A percentile compares a stretch with the other conserved stretches of the same genome.
phyloP scores from a whole-genome alignment of 2,329 filamentous ascomycete species.

The Mycosphaerella arachidis region DNA sequence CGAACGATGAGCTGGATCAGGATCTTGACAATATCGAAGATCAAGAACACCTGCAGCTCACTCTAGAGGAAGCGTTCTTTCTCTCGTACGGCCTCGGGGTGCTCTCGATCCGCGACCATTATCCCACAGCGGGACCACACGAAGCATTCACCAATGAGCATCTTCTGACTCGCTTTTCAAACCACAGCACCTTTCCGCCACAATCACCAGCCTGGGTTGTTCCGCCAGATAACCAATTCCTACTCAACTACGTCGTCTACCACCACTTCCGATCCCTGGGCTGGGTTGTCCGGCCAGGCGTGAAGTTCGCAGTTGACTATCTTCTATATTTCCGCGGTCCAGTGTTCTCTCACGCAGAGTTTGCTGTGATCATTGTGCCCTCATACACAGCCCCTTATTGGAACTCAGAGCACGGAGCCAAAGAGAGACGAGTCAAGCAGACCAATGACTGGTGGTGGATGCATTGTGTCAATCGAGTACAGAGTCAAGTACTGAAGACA shows the following conservation, averaged over 20 bases:
- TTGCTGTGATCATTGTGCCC: slow-evolving; percentile 78
- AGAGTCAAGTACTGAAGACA: slow-evolving; percentile 86
- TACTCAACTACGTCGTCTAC: slow-evolving; percentile 83
- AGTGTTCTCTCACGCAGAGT: slow-evolving; percentile 92
- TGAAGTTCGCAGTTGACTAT: slow-evolving; percentile 94
- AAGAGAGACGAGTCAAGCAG: slow-evolving; percentile 46
- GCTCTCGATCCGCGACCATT: slow-evolving; percentile 56
- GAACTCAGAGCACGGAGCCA: slow-evolving; percentile 47
- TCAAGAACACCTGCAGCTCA: slow-evolving; percentile 87
- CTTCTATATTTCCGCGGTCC: slow-evolving; percentile 91
- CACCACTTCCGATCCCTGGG: slow-evolving; percentile 94
- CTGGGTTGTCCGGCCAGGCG: slow-evolving; percentile 86
- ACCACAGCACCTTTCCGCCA: slow-evolving; percentile 23
- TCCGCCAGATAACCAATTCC: slow-evolving; percentile 72
- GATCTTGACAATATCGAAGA: slow-evolving; percentile 38
- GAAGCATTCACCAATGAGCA: background rate
- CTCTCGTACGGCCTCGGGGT: slow-evolving; percentile 74
- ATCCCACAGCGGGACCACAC: background rate
- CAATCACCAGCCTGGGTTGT: slow-evolving; percentile 39
- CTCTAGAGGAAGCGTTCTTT: slow-evolving; percentile 87
- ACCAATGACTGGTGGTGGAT: slow-evolving; percentile 68
- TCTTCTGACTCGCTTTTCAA: background rate
- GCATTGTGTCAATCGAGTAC: slow-evolving; percentile 82
- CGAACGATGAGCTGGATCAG: slow-evolving; percentile 10
- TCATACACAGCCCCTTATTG: slow-evolving; percentile 73